phyloP scores from a whole-genome alignment of 1,284 basidiomycete species.

The Cutaneotrichosporon cyanovorans region DNA sequence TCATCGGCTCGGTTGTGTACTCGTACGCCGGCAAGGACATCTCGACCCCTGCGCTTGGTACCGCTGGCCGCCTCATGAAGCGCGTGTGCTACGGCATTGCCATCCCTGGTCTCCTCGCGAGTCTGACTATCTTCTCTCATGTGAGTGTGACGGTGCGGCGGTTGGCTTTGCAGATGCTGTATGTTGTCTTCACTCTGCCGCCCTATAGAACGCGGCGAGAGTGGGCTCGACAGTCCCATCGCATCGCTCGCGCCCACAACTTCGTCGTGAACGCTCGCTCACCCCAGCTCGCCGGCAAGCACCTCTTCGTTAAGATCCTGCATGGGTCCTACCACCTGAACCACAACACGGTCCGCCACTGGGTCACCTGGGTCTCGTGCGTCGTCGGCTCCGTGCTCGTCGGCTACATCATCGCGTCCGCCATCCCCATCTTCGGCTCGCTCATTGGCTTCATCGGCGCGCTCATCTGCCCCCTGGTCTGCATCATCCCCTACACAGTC shows the following conservation, averaged over 20 bases:
- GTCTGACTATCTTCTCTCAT: conserved; percentile 32
- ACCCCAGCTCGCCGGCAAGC: conserved; percentile 49
- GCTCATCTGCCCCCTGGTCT: conserved; percentile 22
- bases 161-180: no score
- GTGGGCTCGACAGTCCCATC: no score
- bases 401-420: conserved; percentile 18
- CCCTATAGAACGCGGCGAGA: no score
- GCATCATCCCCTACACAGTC: conserved; percentile 18
- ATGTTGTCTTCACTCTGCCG: no score
- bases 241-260: no score
- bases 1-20: conserved; percentile 19
- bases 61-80: conserved; percentile 42
- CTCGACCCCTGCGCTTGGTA: conserved; percentile 39
- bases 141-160: no score
- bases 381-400: conserved; percentile 29
- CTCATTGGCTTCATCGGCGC: conserved; percentile 30
- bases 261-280: no score
- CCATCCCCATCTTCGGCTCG: conserved; percentile 25
- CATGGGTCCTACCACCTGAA: conserved; percentile 55
- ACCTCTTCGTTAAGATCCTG: conserved; percentile 57
- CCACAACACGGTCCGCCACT: conserved; percentile 54
- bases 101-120: conserved; percentile 35
- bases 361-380: conserved; percentile 53
- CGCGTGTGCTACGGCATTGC: conserved; percentile 39
- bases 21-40: conserved; percentile 15